Percentiles rank a stretch among this genome's conserved stretches.
These are phyloP conservation scores for Tricholoma matsutake DNA, from an alignment of 768 basidiomycete species.

Conservation along the genomic window DNA sequence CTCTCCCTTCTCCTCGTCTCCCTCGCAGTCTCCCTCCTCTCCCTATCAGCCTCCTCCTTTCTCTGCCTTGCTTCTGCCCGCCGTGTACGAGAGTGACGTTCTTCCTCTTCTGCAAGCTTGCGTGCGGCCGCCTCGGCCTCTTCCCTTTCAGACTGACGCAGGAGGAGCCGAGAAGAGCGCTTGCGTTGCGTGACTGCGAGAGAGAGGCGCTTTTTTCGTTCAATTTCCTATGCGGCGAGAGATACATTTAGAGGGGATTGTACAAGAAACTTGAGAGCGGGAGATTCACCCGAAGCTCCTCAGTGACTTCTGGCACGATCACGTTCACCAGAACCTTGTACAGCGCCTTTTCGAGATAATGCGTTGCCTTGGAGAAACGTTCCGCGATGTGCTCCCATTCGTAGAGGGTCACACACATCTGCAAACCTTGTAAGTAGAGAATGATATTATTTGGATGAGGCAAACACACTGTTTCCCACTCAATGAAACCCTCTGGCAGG, in stretches of 20 bases:
- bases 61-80: conserved; percentile 54
- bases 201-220: conserved; percentile 60
- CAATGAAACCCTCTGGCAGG: conserved; percentile 57
- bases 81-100: conserved; percentile 61
- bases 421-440: conserved; percentile 1
- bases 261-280: not conserved
- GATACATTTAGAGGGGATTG: conserved; percentile 5
- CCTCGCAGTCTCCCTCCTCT: conserved; percentile 55
- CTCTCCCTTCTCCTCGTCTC: conserved; percentile 50
- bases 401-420: conserved; percentile 80
- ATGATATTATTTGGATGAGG: not conserved
- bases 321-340: conserved; percentile 62
- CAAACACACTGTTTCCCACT: conserved; percentile 84
- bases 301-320: conserved; percentile 69
- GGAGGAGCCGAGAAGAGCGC: conserved; percentile 84
- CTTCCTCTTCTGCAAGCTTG: conserved; percentile 62
- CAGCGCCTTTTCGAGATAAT: conserved; percentile 79
- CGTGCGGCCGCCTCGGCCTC: conserved; percentile 60
- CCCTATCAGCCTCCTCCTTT: conserved; percentile 54
- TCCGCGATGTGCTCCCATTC: conserved; percentile 86
- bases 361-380: conserved; percentile 69
- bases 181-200: conserved; percentile 83
- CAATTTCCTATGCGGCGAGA: conserved; percentile 46
- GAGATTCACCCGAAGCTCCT: conserved; percentile 57
- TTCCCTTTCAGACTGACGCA: conserved; percentile 78